Evolutionary conservation across 257 asterid genomes (phyloP), one percentile per base, ranked within the genome.

Genomic region (Gardenia jasminoides): DNA sequence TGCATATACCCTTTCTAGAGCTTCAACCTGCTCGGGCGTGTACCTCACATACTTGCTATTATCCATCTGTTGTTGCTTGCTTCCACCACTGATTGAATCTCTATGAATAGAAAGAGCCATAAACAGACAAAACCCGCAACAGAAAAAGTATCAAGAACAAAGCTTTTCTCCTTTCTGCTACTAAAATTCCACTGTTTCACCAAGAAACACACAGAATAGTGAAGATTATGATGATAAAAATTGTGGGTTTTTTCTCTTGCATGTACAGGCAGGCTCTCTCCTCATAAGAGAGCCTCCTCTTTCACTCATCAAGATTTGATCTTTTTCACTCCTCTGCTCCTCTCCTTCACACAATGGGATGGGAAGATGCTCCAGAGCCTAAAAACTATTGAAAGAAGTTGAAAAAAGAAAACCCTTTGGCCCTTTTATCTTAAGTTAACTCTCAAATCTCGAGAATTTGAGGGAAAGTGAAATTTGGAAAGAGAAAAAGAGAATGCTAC

Each of bases 11-110:
- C 98, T 89, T 78, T 94, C 99, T 58, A 94, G 89, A 41, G 98
- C 99, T 74, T 95, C 99, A 19, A 95, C 99, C 85, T 95, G 99
- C 87, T 93, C 99, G 1, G 98, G 99, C 33, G 98, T 95, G 86
- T 95, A 95, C 83, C 99, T 81, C 56, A 95, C 99, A 77, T 95
- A 95, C 91, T 95, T 95, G 80, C 94, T 88, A 12, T 92, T 84
- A 80, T 95, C 99, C 99, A 95, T 93, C 67, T 89, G 90, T 48
- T 84, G 90, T 76, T 13, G 56, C 17, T 88, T 86, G 66, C 88
- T 87, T 19, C 90, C 88, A 47, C 85, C 86, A 83, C 88, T 85
- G 87, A 78, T 87, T 19, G 90, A 81, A 24, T 89, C 93, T 83
- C 94, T 88, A 78, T 91, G 91, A 85, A 89, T 84, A 79, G 79